phyloP scores from a whole-genome alignment of 257 asterid genomes.

The Plantago major region DNA sequence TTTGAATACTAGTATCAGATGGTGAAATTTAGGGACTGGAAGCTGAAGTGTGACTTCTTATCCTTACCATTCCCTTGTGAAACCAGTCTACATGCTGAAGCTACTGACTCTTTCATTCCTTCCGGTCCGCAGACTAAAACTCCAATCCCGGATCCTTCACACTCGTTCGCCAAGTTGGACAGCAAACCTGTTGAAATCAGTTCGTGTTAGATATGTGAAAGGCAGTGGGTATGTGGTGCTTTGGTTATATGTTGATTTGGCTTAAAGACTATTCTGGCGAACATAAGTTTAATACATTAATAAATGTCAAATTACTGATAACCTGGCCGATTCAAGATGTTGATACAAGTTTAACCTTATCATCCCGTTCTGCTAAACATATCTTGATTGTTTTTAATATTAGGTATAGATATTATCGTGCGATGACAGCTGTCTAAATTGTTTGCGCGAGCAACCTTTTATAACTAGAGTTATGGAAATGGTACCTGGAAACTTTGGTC shows the following conservation, averaged over 20 bases:
- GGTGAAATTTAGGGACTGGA: conserved; percentile 74
- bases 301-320: too few relatives aligned
- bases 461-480: not conserved
- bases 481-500: conserved; percentile 79
- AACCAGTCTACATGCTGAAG: conserved; percentile 43
- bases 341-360: too few relatives aligned
- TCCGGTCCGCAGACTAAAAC: conserved; percentile 83
- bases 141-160: conserved; percentile 52
- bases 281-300: too few relatives aligned
- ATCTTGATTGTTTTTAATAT: too few relatives aligned
- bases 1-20: conserved; percentile 38
- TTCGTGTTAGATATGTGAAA: conserved; percentile 15
- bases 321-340: too few relatives aligned
- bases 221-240: too few relatives aligned
- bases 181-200: conserved; percentile 42
- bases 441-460: too few relatives aligned
- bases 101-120: conserved; percentile 60
- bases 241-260: too few relatives aligned
- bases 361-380: too few relatives aligned
- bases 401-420: too few relatives aligned
- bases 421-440: too few relatives aligned
- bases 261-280: too few relatives aligned
- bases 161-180: conserved; percentile 38
- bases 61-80: conserved; percentile 25
- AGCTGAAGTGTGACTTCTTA: conserved; percentile 41